Base-by-base conservation (phyloP, 208 protist species). In the Leishmania gerbilli region DNA sequence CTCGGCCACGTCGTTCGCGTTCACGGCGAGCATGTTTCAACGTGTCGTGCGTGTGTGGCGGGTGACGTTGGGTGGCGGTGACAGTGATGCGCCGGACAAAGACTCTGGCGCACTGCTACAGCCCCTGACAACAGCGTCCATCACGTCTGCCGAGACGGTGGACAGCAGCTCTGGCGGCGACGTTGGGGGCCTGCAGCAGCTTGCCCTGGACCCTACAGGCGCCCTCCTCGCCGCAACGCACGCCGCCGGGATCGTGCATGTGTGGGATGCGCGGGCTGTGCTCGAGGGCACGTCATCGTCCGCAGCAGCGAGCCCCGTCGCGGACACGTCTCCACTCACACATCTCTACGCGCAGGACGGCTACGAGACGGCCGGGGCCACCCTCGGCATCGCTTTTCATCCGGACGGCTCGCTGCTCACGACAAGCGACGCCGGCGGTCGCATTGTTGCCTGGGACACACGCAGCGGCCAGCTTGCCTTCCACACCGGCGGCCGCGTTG, bases 11-110 rank as follows among this genome's bases (percentile, higher is more conserved):
- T 87, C 85, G 19, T 71, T 95, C 47, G 82, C 87, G 58, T 97
- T 95, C 81, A 88, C 88, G 6, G 87, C 89, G 3, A 95, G 88
- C 31, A 93, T 93, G 94, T 95, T 95, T 77, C 91, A 97, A 34
- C 58, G 64, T 27, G 77, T 80, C 42, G 92, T 96, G 74, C 79
- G 84, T 34, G 89, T 86, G 53, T 97, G 94, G 92, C 58, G 68
- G 19, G 80, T 79, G 5, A 31, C 34, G 27, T 56, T 49, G 13
- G 72, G 7, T 55, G 34, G n/a, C n/a, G 60, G 15, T 37, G 71
- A 51, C 19, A 19, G 64, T 51, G 56, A 11, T 40, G 27, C 55
- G 17, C 62, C 64, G 55, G 62, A 81, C 51, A 34, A 76, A 8
- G 81, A 31, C 42, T 21, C 49, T n/a, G 62, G 34, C 34, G 19